Conservation (phyloP, 73 alveolate species). For the Paramecium sonneborni region DNA sequence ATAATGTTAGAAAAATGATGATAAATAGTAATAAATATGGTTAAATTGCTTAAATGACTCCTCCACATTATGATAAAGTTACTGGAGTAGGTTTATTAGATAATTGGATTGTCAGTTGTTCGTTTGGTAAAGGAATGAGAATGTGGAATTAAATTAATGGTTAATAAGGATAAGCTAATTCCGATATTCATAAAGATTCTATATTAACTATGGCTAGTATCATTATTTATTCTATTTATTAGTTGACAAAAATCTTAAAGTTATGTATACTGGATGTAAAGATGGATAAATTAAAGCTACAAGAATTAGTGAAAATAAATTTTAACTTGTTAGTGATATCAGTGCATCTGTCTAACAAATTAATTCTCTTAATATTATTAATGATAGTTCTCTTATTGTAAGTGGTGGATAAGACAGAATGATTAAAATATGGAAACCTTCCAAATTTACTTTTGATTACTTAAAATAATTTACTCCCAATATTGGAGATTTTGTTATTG, state of each 20-base stretch:
- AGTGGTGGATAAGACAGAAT: conserved; percentile 42
- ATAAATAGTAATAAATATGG: not conserved
- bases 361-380: not conserved
- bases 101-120: conserved; percentile 36
- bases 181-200: conserved; percentile 36
- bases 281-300: conserved; percentile 27
- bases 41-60: not conserved
- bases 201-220: not conserved
- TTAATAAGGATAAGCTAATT: conserved; percentile 24
- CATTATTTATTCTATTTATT: not conserved
- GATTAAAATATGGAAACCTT: conserved; percentile 37
- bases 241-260: not conserved
- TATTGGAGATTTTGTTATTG: not conserved
- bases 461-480: not conserved
- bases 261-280: conserved; percentile 42
- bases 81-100: conserved; percentile 42
- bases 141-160: conserved; percentile 7
- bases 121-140: conserved; percentile 46
- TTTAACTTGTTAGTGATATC: not conserved
- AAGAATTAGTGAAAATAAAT: not conserved
- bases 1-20: conserved; percentile 16
- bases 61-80: conserved; percentile 58
- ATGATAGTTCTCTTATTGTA: not conserved
- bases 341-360: conserved; percentile 22
- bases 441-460: not conserved